Conservation (phyloP, 441 rosid genomes). For the Rhodomyrtus psidioides region DNA sequence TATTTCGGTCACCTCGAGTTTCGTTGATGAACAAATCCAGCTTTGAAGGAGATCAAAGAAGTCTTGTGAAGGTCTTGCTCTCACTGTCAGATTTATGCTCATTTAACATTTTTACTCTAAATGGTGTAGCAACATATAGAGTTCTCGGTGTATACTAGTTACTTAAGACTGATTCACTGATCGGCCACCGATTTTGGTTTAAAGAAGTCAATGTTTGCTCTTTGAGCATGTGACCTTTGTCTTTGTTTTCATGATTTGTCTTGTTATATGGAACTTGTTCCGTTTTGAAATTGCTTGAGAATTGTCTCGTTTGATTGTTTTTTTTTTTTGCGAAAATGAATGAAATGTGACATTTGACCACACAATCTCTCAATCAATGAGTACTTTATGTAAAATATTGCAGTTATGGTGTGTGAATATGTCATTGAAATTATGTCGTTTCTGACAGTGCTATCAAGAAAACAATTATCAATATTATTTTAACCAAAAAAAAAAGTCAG, state of each 20-base stretch:
- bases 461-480: too few species aligned
- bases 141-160: not conserved
- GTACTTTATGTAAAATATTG: too few species aligned
- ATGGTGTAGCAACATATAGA: not conserved
- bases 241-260: too few species aligned
- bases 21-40: rapidly evolving
- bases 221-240: not conserved
- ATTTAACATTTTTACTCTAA: not conserved
- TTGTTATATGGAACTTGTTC: not conserved
- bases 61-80: rapidly evolving
- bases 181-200: rapidly evolving
- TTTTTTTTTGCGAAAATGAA: not conserved
- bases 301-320: not conserved
- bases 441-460: too few species aligned
- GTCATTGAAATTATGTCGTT: too few species aligned
- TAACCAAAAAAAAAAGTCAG: too few species aligned
- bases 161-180: rapidly evolving
- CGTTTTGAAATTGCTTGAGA: not conserved
- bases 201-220: not conserved
- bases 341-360: not conserved
- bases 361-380: too few species aligned
- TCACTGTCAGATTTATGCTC: not conserved
- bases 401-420: too few species aligned
- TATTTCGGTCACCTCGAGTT: rapidly evolving
- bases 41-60: not conserved